Evolutionary conservation across 192 early-diverging fungal species (phyloP).

Genomic region (Backusella sp.): DNA sequence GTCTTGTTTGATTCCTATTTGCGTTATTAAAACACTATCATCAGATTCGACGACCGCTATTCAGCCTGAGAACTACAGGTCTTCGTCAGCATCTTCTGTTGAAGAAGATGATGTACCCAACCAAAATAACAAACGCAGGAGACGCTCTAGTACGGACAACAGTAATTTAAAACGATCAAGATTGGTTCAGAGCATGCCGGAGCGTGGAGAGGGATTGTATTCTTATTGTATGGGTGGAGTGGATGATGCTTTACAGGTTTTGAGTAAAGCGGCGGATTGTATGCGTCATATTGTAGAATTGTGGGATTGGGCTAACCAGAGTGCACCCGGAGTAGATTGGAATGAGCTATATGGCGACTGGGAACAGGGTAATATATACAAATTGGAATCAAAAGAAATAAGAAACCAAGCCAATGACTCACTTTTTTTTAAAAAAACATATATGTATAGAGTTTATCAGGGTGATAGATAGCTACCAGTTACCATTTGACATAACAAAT

Average conservation of each 20-base stretch:
- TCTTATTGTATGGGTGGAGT: slow-evolving; percentile 26
- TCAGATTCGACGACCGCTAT: neutral
- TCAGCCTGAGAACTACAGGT: neutral
- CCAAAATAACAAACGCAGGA: neutral
- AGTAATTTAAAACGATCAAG: neutral
- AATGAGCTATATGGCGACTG: slow-evolving; percentile 4
- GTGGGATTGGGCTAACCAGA: slow-evolving; percentile 20
- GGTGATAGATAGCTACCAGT: slow-evolving; percentile 20
- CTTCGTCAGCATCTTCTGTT: neutral
- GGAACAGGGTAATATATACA: slow-evolving; percentile 26
- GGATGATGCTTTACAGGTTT: slow-evolving; percentile 20
- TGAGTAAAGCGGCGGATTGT: slow-evolving; percentile 28
- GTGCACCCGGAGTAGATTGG: neutral
- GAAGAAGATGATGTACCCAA: neutral
- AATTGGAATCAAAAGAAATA: neutral
- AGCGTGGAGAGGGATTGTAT: slow-evolving; percentile 11
- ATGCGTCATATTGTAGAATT: slow-evolving; percentile 25
- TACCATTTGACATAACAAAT: slow-evolving; percentile 37
- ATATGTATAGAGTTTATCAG: slow-evolving; percentile 10
- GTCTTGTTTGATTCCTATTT: slow-evolving; percentile 33
- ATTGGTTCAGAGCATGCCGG: neutral
- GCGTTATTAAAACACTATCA: slow-evolving; percentile 11
- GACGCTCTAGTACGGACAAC: neutral
- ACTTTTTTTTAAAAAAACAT: neutral
- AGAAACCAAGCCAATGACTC: neutral